Evolutionary conservation across 768 basidiomycete species (phyloP).

Genomic region (Leucocoprinus birnbaumii): DNA sequence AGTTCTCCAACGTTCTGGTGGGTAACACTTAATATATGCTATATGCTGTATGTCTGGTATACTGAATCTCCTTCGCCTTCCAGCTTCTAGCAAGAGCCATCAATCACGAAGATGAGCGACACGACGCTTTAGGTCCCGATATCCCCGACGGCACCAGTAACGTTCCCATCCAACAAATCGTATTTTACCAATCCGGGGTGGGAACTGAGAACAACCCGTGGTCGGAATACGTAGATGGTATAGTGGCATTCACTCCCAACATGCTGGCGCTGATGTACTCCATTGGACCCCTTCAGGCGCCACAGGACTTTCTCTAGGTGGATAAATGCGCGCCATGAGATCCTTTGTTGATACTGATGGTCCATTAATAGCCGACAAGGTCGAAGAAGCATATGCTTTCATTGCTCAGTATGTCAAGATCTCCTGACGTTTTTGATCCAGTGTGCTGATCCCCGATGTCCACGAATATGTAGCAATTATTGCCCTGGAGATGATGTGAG

Average conservation of each 20-base stretch:
- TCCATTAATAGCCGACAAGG: slow-evolving; percentile 52
- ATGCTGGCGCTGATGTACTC: neutral
- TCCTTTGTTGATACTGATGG: slow-evolving; percentile 4
- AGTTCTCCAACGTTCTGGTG: slow-evolving; percentile 57
- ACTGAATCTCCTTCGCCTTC: neutral
- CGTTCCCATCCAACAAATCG: slow-evolving; percentile 51
- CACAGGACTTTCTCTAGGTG: slow-evolving; percentile 64
- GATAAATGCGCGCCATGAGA: slow-evolving; percentile 6
- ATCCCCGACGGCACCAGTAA: neutral
- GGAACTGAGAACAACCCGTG: slow-evolving; percentile 55
- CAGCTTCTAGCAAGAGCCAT: slow-evolving; percentile 56
- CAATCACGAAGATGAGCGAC: slow-evolving; percentile 44
- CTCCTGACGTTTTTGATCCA: neutral
- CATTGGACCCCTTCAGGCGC: slow-evolving; percentile 37
- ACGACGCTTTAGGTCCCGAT: slow-evolving; percentile 16
- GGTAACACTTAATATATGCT: slow-evolving; percentile 15
- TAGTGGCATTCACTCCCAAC: slow-evolving; percentile 9
- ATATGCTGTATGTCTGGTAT: neutral
- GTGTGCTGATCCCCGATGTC: slow-evolving; percentile 1
- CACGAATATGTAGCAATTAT: slow-evolving; percentile 55
- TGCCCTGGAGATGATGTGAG: slow-evolving; percentile 67
- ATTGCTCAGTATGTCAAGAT: slow-evolving; percentile 62
- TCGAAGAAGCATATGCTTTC: slow-evolving; percentile 79
- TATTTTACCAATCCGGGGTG: slow-evolving; percentile 64
- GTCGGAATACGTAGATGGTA: slow-evolving; percentile 60